phyloP scores from a whole-genome alignment of 164 flowering plant genomes.

The Stephania yunnanensis region DNA sequence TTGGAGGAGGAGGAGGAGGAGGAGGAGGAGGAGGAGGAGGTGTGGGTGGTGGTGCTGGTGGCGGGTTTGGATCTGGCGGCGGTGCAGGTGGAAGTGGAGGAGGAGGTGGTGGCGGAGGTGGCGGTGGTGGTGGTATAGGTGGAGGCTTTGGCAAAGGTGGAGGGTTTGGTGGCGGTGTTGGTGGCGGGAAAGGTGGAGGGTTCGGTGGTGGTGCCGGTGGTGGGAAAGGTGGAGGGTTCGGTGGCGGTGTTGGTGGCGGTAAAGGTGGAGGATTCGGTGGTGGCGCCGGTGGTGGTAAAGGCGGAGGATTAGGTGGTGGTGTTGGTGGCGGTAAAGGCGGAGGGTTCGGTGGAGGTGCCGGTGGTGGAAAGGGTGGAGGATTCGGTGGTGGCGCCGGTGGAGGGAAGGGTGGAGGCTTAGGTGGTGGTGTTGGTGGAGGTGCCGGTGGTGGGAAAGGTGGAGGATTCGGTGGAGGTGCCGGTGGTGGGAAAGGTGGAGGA shows the following conservation, averaged over 20 bases:
- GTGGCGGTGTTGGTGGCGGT: slow-evolving; percentile 8
- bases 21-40: not conserved
- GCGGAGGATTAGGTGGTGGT: not conserved
- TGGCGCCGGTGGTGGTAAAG: not conserved
- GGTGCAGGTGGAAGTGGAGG: not conserved
- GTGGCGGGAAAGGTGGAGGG: not conserved
- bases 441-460: not conserved
- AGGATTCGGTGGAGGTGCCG: slow-evolving; percentile 8
- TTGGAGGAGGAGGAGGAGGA: not conserved
- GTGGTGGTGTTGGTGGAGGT: not conserved
- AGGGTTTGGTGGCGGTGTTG: slow-evolving; percentile 16
- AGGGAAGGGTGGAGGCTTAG: not conserved
- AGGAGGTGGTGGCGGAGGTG: not conserved
- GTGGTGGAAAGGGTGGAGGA: slow-evolving; percentile 7
- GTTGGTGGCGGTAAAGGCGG: not conserved
- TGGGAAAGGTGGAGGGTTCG: not conserved
- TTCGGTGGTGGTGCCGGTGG: slow-evolving; percentile 15
- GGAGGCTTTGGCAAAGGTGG: not conserved
- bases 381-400: not conserved
- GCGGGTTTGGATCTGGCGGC: not conserved
- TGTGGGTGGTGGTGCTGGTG: not conserved
- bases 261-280: not conserved
- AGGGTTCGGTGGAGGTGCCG: not conserved
- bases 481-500: not conserved
- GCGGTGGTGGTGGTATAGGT: not conserved